Percentiles rank a stretch among this genome's conserved stretches.
These are phyloP conservation scores for Asclepias syriaca DNA, from an alignment of 257 asterid species.

Conservation along the genomic window DNA sequence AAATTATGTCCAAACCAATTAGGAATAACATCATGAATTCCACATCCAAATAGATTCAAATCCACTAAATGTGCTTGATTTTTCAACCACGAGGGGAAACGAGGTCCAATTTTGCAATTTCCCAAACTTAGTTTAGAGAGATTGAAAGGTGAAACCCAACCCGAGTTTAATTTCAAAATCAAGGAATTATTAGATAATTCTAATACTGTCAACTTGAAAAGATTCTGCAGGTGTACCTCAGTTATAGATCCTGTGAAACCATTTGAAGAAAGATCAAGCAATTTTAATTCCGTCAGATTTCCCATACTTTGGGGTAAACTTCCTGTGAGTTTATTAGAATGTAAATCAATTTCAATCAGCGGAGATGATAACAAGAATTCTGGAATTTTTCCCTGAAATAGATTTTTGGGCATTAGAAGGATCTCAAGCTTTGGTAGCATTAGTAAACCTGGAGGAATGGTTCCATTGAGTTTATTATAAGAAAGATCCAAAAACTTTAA, in stretches of 20 bases:
- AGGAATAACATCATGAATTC: conserved; percentile 27
- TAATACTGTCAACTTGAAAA: conserved; percentile 1
- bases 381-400: conserved; percentile 9
- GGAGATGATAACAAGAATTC: background rate
- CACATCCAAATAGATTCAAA: conserved; percentile 22
- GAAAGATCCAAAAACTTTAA: conserved; percentile 5
- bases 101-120: conserved; percentile 23
- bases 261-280: conserved; percentile 15
- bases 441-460: background rate
- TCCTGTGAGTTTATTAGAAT: background rate
- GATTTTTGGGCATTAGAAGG: conserved; percentile 8
- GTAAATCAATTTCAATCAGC: conserved; percentile 8
- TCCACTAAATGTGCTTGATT: conserved; percentile 4
- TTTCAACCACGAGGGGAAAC: conserved; percentile 31
- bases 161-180: conserved; percentile 1
- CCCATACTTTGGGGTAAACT: conserved; percentile 14
- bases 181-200: conserved; percentile 20
- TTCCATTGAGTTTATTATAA: background rate
- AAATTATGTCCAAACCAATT: conserved; percentile 19
- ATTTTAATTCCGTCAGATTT: conserved; percentile 10
- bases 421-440: background rate
- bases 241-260: conserved; percentile 19
- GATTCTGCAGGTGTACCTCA: conserved; percentile 17
- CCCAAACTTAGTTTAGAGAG: background rate
- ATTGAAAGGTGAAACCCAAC: conserved; percentile 32